Percentiles rank a stretch among this genome's conserved stretches.
Evolutionary conservation across 495 filamentous ascomycete genomes (phyloP).

Genomic region (Podospora comata): DNA sequence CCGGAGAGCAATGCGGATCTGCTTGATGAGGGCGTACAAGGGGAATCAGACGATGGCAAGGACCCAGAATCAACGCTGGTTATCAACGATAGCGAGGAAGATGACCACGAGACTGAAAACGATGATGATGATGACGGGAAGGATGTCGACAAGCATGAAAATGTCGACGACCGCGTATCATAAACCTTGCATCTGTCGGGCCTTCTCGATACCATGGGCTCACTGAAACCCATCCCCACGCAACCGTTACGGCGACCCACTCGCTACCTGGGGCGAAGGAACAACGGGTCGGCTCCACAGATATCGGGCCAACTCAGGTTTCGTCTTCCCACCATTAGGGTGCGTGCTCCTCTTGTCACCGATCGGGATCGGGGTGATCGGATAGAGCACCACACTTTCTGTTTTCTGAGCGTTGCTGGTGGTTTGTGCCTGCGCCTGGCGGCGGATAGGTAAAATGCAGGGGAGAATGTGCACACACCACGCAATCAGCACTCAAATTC

Average conservation of each 20-base stretch:
- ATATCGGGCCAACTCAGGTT: not conserved
- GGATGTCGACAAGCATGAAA: not conserved
- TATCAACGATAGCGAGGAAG: not conserved
- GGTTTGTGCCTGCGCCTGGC: not conserved
- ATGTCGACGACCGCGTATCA: not conserved
- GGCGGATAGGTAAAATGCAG: not conserved
- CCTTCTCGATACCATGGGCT: not conserved
- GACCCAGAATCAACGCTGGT: not conserved
- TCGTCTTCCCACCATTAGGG: not conserved
- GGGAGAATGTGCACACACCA: not conserved
- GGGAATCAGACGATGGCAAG: constrained; percentile 3
- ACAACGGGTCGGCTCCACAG: not conserved
- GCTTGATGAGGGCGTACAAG: not conserved
- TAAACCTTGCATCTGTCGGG: not conserved
- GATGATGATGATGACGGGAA: not conserved
- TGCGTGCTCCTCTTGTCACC: not conserved
- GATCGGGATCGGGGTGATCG: not conserved
- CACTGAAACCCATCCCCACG: not conserved
- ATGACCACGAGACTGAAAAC: not conserved
- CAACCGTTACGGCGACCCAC: not conserved
- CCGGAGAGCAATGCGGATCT: constrained; percentile 31
- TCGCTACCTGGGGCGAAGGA: not conserved
- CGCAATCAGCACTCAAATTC: not conserved
- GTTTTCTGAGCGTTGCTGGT: not conserved
- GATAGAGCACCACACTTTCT: not conserved